Conservation (phyloP, 805 yeast genomes). For the Kuraishia cidri region DNA sequence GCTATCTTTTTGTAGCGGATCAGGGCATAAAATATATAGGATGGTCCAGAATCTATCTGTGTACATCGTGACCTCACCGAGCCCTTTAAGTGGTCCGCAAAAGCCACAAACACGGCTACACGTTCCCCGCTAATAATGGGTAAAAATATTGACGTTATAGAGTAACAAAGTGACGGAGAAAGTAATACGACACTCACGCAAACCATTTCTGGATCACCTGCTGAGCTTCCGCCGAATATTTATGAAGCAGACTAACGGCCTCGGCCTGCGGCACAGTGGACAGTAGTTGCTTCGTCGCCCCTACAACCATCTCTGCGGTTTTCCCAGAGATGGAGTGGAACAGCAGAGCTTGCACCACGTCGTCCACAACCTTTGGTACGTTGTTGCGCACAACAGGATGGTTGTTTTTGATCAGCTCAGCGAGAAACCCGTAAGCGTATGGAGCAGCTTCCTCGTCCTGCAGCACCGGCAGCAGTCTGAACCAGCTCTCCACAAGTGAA, state of each 20-base stretch:
- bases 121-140: too few species aligned
- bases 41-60: too few species aligned
- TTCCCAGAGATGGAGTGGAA: constrained; percentile 60
- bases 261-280: constrained; percentile 59
- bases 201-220: constrained; percentile 26
- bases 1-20: too few species aligned
- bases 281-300: constrained; percentile 54
- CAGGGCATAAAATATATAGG: too few species aligned
- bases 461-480: constrained; percentile 69
- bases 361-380: constrained; percentile 53
- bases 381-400: constrained; percentile 49
- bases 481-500: constrained; percentile 65
- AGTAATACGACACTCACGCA: too few species aligned
- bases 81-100: too few species aligned
- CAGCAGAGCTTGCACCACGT: constrained; percentile 67
- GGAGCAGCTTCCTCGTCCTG: constrained; percentile 88
- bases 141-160: too few species aligned
- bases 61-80: too few species aligned
- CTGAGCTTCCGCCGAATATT: constrained; percentile 53
- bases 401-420: constrained; percentile 58
- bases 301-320: constrained; percentile 58
- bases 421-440: constrained; percentile 67
- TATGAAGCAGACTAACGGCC: constrained; percentile 54
- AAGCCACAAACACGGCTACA: too few species aligned
- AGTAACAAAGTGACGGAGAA: too few species aligned